These are phyloP conservation scores for Citrus glauca DNA, from an alignment of 345 rosid genomes.

Conservation along the genomic window DNA sequence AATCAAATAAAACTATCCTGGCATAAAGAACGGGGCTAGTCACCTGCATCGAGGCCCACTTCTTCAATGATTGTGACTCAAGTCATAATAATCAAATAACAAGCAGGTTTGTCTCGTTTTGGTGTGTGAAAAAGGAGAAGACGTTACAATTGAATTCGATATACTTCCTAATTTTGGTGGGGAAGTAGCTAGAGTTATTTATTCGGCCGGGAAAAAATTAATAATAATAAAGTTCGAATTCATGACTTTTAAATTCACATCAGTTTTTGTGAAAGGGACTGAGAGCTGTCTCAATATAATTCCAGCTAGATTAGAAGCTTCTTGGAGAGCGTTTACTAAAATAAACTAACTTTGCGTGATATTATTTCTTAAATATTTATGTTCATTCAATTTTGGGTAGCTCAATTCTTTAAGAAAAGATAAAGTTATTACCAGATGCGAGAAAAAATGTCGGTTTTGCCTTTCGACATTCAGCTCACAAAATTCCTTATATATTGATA, in stretches of 20 bases:
- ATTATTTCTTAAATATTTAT: neutral
- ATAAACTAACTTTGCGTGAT: neutral
- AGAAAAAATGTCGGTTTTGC: neutral
- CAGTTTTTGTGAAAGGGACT: neutral
- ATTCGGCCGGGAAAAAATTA: neutral
- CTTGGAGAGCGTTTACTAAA: neutral
- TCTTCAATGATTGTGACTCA: neutral
- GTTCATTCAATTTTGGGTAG: neutral
- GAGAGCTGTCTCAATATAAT: neutral
- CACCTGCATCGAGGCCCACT: neutral
- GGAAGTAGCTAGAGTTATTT: no score
- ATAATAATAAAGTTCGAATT: neutral
- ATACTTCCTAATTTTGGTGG: neutral
- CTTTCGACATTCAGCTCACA: neutral
- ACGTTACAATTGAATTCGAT: neutral
- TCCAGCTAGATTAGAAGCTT: neutral
- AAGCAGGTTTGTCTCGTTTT: neutral
- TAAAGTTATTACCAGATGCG: neutral
- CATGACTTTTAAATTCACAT: neutral
- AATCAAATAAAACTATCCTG: neutral
- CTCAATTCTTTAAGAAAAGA: neutral
- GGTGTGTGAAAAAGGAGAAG: neutral
- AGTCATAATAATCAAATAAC: neutral
- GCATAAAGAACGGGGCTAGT: neutral
- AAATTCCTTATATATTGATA: no score